Evolutionary conservation across 2,329 filamentous ascomycete species (phyloP).

Genomic region (Trichophyton rubrum): DNA sequence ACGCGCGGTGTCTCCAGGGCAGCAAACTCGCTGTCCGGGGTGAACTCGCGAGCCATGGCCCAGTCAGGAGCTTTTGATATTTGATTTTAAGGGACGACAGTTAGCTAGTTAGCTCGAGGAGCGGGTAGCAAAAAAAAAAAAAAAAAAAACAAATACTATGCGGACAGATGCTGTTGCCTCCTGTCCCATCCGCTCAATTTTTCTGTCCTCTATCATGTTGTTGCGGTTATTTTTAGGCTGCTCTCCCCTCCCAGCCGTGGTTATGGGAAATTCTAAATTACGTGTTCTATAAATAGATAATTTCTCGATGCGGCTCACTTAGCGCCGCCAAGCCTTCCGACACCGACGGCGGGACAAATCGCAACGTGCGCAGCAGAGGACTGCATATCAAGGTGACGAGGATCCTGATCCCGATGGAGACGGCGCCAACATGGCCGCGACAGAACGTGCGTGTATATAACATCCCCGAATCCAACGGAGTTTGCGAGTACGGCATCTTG

Average conservation of each 20-base stretch:
- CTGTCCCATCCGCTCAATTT: background rate
- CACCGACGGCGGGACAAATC: too few relatives aligned
- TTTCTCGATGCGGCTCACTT: background rate
- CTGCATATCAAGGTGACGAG: too few relatives aligned
- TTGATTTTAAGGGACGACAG: background rate
- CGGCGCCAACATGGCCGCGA: too few relatives aligned
- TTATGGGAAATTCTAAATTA: constrained; percentile 1
- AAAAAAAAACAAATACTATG: background rate
- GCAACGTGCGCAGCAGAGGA: too few relatives aligned
- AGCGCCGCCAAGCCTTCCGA: background rate
- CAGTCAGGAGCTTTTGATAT: background rate
- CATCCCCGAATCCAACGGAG: too few relatives aligned
- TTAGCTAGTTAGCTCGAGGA: background rate
- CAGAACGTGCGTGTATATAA: too few relatives aligned
- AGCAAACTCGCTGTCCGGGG: constrained; percentile 13
- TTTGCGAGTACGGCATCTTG: too few relatives aligned
- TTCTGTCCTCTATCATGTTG: background rate
- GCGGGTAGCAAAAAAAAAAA: background rate
- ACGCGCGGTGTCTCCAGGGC: constrained; percentile 23
- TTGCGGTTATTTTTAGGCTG: constrained; percentile 2
- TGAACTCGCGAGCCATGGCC: constrained; percentile 12
- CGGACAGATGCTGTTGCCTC: background rate
- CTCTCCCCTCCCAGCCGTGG: background rate
- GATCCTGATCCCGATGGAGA: too few relatives aligned
- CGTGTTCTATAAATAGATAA: background rate